These are phyloP conservation scores for Achaetomiella virescens DNA, from an alignment of 495 filamentous ascomycete species.

Conservation along the genomic window DNA sequence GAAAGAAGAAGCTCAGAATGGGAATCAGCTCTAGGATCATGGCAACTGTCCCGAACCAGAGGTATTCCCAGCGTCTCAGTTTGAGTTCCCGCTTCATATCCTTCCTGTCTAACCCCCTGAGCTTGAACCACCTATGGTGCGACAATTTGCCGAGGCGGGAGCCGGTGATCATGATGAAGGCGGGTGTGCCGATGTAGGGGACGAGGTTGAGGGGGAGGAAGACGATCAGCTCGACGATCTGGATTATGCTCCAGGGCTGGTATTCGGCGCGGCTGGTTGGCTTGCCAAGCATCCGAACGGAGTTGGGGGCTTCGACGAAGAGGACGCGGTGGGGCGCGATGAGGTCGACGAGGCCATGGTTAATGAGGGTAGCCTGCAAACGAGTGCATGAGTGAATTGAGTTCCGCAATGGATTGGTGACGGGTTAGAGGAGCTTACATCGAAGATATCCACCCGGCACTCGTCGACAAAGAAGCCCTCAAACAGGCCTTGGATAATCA, in stretches of 20 bases:
- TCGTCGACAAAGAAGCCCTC: slow-evolving; percentile 79
- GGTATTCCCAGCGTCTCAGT: slow-evolving; percentile 62
- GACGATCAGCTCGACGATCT: slow-evolving; percentile 69
- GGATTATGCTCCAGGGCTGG: slow-evolving; percentile 61
- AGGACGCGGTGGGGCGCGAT: slow-evolving; percentile 67
- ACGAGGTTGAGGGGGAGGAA: slow-evolving; percentile 87
- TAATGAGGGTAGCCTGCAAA: slow-evolving; percentile 42
- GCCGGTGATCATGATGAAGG: slow-evolving; percentile 70
- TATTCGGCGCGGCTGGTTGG: slow-evolving; percentile 61
- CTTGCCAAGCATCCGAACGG: slow-evolving; percentile 70
- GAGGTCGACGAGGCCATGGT: slow-evolving; percentile 48
- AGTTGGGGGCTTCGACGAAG: slow-evolving; percentile 51
- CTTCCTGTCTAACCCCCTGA: slow-evolving; percentile 62
- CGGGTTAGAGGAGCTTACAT: slow-evolving; percentile 52
- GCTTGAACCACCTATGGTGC: slow-evolving; percentile 70
- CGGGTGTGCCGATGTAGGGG: slow-evolving; percentile 70
- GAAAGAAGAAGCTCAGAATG: slow-evolving; percentile 77
- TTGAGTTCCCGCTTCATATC: slow-evolving; percentile 59
- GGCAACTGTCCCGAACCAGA: slow-evolving; percentile 52
- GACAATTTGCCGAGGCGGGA: slow-evolving; percentile 52
- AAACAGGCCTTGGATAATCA: slow-evolving; percentile 70
- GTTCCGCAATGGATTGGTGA: not conserved
- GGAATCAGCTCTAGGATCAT: slow-evolving; percentile 68
- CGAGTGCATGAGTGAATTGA: not conserved
- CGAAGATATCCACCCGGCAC: slow-evolving; percentile 84